phyloP scores from a whole-genome alignment of 805 yeast genomes.

The Yueomyces sp. region DNA sequence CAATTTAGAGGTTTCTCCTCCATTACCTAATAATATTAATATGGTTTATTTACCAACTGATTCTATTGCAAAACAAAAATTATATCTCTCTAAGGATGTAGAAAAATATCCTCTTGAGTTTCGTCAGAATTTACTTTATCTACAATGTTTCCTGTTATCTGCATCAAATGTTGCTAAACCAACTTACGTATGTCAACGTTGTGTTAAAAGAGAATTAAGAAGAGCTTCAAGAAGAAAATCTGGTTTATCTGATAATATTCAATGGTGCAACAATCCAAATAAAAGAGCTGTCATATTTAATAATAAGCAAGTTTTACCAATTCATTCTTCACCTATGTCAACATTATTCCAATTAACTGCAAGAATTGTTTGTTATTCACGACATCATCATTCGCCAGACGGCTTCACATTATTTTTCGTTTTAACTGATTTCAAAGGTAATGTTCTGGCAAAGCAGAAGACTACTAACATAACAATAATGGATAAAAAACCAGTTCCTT shows the following conservation, averaged over 20 bases:
- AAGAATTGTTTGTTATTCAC: conserved; percentile 87
- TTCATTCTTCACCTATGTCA: conserved; percentile 4
- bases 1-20: conserved; percentile 52
- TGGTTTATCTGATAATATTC: conserved; percentile 58
- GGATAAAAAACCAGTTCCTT: conserved; percentile 66
- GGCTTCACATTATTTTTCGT: conserved; percentile 71
- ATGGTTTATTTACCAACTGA: conserved; percentile 75
- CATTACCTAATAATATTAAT: conserved; percentile 46
- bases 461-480: conserved; percentile 78
- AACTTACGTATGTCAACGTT: conserved; percentile 77
- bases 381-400: conserved; percentile 81
- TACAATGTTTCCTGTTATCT: conserved; percentile 73
- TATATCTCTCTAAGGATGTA: conserved; percentile 42
- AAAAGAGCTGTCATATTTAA: conserved; percentile 84
- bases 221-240: conserved; percentile 86
- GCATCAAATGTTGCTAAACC: conserved; percentile 30
- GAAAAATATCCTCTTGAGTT: conserved; percentile 31
- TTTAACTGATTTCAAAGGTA: conserved; percentile 45
- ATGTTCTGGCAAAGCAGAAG: conserved; percentile 56
- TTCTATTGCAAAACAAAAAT: conserved; percentile 75
- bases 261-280: conserved; percentile 63
- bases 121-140: conserved; percentile 40
- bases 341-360: conserved; percentile 31
- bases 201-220: conserved; percentile 86
- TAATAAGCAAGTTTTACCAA: conserved; percentile 70